These are phyloP conservation scores for Clonostachys solani DNA, from an alignment of 2,329 filamentous ascomycete species.

Conservation along the genomic window DNA sequence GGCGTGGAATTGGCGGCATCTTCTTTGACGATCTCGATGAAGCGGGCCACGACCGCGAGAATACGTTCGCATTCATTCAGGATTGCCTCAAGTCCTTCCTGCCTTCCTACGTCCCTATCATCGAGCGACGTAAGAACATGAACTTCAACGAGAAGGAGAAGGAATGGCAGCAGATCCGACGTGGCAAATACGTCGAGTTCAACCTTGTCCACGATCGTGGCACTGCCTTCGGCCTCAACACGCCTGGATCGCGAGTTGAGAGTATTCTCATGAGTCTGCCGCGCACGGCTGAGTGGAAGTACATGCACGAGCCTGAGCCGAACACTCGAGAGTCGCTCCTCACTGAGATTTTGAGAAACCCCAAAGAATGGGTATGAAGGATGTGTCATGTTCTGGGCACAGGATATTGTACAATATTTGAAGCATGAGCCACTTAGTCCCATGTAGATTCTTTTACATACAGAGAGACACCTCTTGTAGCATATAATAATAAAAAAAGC, in stretches of 20 bases:
- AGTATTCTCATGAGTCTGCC: slow-evolving; percentile 98
- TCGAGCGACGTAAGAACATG: slow-evolving; percentile 88
- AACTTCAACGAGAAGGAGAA: slow-evolving; percentile 82
- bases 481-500: too few relatives aligned
- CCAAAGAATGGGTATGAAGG: slow-evolving; percentile 60
- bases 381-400: too few relatives aligned
- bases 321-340: slow-evolving; percentile 75
- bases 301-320: slow-evolving; percentile 84
- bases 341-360: slow-evolving; percentile 64
- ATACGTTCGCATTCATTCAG: slow-evolving; percentile 84
- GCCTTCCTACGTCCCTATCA: slow-evolving; percentile 85
- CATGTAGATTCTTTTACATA: too few relatives aligned
- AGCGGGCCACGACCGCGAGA: slow-evolving; percentile 79
- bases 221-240: slow-evolving; percentile 90
- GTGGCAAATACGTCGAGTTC: slow-evolving; percentile 97
- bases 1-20: slow-evolving; percentile 87
- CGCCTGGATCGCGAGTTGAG: slow-evolving; percentile 86
- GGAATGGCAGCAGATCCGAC: slow-evolving; percentile 91
- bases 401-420: neutral
- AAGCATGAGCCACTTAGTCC: neutral
- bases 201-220: slow-evolving; percentile 96
- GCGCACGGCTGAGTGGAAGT: slow-evolving; percentile 88
- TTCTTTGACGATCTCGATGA: slow-evolving; percentile 98
- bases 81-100: slow-evolving; percentile 84
- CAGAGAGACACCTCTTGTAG: too few relatives aligned